phyloP scores from a whole-genome alignment of 768 basidiomycete genomes.

The Phylloporus arenicola region DNA sequence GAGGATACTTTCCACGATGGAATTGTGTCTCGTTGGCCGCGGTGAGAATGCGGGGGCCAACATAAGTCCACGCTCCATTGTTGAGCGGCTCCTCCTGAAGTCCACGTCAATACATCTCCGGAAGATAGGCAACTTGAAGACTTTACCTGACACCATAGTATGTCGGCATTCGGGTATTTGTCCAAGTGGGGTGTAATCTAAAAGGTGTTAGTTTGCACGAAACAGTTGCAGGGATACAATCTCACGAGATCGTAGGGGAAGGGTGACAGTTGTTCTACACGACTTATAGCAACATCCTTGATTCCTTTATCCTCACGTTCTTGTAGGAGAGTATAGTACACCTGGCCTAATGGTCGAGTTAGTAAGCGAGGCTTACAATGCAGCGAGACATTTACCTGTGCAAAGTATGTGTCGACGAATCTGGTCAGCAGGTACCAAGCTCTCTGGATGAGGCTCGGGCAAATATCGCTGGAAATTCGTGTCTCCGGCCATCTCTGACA shows the following conservation, averaged over 20 bases:
- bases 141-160: constrained; percentile 84
- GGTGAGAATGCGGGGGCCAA: constrained; percentile 89
- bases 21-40: constrained; percentile 87
- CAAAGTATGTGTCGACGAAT: constrained; percentile 92
- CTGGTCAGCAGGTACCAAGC: constrained; percentile 72
- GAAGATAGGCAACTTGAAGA: neutral
- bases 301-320: constrained; percentile 90
- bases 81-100: constrained; percentile 88
- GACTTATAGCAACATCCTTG: constrained; percentile 89
- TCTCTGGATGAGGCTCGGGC: constrained; percentile 72
- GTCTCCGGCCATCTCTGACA: constrained; percentile 86
- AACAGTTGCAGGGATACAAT: constrained; percentile 5
- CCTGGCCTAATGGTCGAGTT: constrained; percentile 58
- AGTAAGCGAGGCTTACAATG: neutral
- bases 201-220: constrained; percentile 6
- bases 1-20: constrained; percentile 87
- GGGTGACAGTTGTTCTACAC: constrained; percentile 92
- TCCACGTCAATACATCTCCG: constrained; percentile 2
- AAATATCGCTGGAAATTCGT: constrained; percentile 92
- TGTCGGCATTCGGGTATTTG: constrained; percentile 90
- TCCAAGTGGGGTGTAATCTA: constrained; percentile 92
- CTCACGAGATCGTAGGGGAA: constrained; percentile 93
- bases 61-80: constrained; percentile 96
- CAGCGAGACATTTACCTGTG: constrained; percentile 43
- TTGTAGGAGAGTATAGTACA: constrained; percentile 83